Evolutionary conservation across 192 early-diverging fungal species (phyloP).

Genomic region (Gamsiella multidivaricata): DNA sequence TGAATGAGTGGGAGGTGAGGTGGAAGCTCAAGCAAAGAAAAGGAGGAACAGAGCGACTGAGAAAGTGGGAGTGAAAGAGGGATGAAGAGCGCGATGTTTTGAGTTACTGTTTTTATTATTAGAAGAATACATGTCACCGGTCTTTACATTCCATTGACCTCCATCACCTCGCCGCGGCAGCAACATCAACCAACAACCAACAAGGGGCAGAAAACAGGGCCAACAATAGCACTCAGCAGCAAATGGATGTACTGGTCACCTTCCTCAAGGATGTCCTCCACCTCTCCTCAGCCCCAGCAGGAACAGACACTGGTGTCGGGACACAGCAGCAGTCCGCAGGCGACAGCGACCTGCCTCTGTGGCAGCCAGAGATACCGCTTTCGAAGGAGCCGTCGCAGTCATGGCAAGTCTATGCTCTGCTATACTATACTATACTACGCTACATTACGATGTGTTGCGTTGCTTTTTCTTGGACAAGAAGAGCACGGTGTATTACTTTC

Average conservation of each 20-base stretch:
- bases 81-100: background rate
- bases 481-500: no score
- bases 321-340: no score
- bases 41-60: background rate
- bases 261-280: conserved; percentile 8
- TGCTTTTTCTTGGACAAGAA: no score
- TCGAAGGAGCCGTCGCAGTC: conserved; percentile 47
- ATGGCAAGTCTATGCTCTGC: conserved; percentile 19
- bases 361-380: conserved; percentile 49
- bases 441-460: background rate
- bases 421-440: background rate
- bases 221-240: no score
- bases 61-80: conserved; percentile 8
- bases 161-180: no score
- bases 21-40: background rate
- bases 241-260: conserved; percentile 23
- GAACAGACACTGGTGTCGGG: background rate
- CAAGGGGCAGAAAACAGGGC: no score
- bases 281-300: background rate
- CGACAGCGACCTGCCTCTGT: background rate
- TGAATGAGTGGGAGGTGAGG: background rate
- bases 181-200: no score
- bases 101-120: no score
- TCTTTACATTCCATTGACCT: no score
- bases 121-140: no score